Conservation (phyloP, 495 filamentous ascomycete species). For the Penicillium cinerascens region DNA sequence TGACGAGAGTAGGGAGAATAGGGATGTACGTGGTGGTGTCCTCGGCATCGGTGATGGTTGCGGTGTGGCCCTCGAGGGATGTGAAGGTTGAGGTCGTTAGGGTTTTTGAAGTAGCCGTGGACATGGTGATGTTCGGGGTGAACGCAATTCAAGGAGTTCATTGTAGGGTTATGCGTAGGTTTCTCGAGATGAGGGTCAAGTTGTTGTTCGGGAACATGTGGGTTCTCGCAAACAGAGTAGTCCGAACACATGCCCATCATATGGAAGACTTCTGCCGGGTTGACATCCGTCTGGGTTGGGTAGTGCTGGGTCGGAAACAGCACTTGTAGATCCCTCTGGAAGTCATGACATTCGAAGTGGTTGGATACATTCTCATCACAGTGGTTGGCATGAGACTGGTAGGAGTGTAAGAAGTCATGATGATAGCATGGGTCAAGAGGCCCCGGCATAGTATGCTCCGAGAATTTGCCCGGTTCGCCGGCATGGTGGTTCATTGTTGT, state of each 20-base stretch:
- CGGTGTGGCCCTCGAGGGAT: constrained; percentile 32
- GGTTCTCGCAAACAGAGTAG: constrained; percentile 28
- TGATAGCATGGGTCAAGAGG: constrained; percentile 20
- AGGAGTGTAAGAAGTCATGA: constrained; percentile 24
- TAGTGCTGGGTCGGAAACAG: constrained; percentile 22
- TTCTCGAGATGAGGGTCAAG: constrained; percentile 13
- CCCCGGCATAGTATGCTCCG: constrained; percentile 16
- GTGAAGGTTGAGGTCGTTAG: constrained; percentile 25
- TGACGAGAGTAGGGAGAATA: constrained; percentile 44
- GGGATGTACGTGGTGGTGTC: constrained; percentile 32
- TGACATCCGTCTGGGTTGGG: constrained; percentile 31
- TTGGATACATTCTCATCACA: constrained; percentile 33
- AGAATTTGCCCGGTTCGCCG: constrained; percentile 21
- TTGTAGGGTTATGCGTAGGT: constrained; percentile 9
- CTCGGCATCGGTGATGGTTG: constrained; percentile 36
- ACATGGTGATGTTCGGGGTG: constrained; percentile 26
- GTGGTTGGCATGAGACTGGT: constrained; percentile 29
- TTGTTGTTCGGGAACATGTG: constrained; percentile 24
- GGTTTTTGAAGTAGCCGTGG: constrained; percentile 28
- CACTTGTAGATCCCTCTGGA: constrained; percentile 28
- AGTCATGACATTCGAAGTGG: constrained; percentile 35
- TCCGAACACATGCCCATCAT: constrained; percentile 41
- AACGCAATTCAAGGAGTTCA: constrained; percentile 29
- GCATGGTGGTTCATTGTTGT: constrained; percentile 14
- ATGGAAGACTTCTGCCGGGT: constrained; percentile 41